phyloP scores from a whole-genome alignment of 352 stramenopile species.

The Phytophthora ramorum region DNA sequence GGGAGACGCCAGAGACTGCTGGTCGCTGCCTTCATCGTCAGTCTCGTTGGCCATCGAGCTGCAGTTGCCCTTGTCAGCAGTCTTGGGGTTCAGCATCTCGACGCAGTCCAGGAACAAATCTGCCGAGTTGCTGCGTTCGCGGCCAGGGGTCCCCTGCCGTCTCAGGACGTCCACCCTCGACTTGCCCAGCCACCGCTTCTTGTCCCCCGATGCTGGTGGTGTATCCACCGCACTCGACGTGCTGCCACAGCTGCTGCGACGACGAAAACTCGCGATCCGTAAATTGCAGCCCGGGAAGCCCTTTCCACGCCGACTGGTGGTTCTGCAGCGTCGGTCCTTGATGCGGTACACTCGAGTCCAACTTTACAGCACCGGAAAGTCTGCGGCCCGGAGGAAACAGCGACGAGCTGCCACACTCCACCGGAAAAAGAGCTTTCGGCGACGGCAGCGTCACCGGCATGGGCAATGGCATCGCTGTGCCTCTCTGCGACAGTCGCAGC shows the following conservation, averaged over 20 bases:
- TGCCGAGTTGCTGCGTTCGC: conserved; percentile 74
- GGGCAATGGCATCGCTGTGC: conserved; percentile 10
- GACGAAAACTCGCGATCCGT: conserved; percentile 38
- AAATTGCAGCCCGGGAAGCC: conserved; percentile 44
- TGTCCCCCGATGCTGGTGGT: conserved; percentile 6
- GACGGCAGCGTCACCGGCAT: conserved; percentile 22
- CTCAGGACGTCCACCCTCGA: conserved; percentile 60
- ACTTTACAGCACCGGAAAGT: background rate
- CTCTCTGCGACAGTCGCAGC: conserved; percentile 23
- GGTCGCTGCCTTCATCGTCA: conserved; percentile 37
- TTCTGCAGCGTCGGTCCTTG: conserved; percentile 56
- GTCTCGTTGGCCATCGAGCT: conserved; percentile 28
- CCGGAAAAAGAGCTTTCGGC: conserved; percentile 34
- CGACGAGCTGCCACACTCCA: conserved; percentile 11
- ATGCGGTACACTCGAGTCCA: conserved; percentile 9
- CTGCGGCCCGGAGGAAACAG: background rate
- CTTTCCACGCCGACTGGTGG: conserved; percentile 62
- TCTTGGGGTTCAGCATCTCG: conserved; percentile 63
- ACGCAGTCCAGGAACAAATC: conserved; percentile 89
- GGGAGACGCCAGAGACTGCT: conserved; percentile 13
- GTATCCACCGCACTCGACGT: conserved; percentile 8
- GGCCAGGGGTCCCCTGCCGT: conserved; percentile 30
- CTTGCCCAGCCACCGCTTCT: conserved; percentile 38
- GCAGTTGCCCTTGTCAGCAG: background rate
- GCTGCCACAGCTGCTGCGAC: conserved; percentile 19